phyloP scores from a whole-genome alignment of 306 rosid species.

The Herpetospermum pedunculosum region DNA sequence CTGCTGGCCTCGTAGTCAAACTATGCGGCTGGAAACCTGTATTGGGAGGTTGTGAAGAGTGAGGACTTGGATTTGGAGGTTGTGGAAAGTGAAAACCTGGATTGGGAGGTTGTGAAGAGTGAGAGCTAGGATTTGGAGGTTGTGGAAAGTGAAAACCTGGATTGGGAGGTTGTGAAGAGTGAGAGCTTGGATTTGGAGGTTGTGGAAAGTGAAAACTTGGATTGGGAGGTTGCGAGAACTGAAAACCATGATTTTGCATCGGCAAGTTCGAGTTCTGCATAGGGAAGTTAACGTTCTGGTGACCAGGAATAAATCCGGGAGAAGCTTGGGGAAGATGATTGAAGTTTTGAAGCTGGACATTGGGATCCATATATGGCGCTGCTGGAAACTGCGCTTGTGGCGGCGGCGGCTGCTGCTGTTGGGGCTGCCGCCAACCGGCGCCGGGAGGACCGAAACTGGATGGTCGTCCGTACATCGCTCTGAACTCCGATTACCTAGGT shows the following conservation, averaged over 20 bases:
- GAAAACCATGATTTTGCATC: slow-evolving; percentile 10
- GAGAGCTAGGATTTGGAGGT: too few relatives aligned
- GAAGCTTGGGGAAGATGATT: background rate
- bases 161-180: background rate
- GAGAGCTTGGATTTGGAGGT: background rate
- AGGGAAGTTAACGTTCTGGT: slow-evolving; percentile 12
- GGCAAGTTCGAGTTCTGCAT: slow-evolving; percentile 21
- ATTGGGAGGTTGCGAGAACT: background rate
- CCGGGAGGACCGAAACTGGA: slow-evolving; percentile 11
- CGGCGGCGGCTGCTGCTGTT: slow-evolving; percentile 13
- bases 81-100: too few relatives aligned
- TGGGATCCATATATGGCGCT: background rate
- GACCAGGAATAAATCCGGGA: background rate
- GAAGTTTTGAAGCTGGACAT: background rate
- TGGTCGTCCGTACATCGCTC: slow-evolving; percentile 32
- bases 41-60: too few relatives aligned
- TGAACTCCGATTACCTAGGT: background rate
- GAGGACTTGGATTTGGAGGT: too few relatives aligned
- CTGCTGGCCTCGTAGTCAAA: slow-evolving; percentile 13
- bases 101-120: too few relatives aligned
- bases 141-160: too few relatives aligned
- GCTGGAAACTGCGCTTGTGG: slow-evolving; percentile 11
- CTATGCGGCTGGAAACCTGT: background rate
- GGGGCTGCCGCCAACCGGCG: slow-evolving; percentile 14
- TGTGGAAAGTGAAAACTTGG: background rate